Percentiles rank a stretch among this genome's conserved stretches.
Evolutionary conservation across 768 basidiomycete genomes (phyloP).

Genomic region (Panellus pusillus): DNA sequence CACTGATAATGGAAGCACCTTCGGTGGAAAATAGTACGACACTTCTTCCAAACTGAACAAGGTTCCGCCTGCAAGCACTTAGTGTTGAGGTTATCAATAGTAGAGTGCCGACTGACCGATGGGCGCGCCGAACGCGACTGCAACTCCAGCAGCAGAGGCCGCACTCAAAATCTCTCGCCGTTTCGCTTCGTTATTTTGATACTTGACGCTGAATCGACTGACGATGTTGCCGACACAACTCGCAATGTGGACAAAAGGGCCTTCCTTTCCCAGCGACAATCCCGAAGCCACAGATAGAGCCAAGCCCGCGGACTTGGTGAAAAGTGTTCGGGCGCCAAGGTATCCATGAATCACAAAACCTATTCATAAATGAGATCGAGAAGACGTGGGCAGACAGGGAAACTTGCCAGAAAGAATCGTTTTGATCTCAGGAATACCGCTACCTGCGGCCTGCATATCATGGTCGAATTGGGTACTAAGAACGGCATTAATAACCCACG

Average conservation of each 20-base stretch:
- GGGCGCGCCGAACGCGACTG: constrained; percentile 96
- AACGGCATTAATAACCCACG: constrained; percentile 43
- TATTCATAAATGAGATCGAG: constrained; percentile 26
- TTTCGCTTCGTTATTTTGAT: constrained; percentile 96
- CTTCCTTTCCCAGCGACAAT: constrained; percentile 65
- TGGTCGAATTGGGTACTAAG: constrained; percentile 15
- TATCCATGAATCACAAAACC: constrained; percentile 98
- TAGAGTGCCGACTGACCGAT: constrained; percentile 52
- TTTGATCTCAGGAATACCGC: constrained; percentile 97
- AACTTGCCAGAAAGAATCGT: constrained; percentile 79
- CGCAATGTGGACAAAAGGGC: constrained; percentile 25
- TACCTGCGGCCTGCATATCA: constrained; percentile 75
- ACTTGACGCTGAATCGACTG: constrained; percentile 82
- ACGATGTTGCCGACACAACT: constrained; percentile 78
- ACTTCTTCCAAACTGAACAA: constrained; percentile 95
- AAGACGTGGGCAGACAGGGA: background rate
- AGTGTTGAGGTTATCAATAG: background rate
- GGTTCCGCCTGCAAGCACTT: constrained; percentile 48
- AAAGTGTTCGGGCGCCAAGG: constrained; percentile 84
- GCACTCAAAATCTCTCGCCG: constrained; percentile 93
- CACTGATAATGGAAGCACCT: constrained; percentile 42
- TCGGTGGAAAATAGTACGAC: constrained; percentile 95
- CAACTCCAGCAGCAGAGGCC: constrained; percentile 95
- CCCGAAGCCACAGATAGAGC: constrained; percentile 92
- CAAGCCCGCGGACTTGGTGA: constrained; percentile 88